These are phyloP conservation scores for Sugiyamaella xylanicola DNA, from an alignment of 1,139 yeast species.

Conservation along the genomic window DNA sequence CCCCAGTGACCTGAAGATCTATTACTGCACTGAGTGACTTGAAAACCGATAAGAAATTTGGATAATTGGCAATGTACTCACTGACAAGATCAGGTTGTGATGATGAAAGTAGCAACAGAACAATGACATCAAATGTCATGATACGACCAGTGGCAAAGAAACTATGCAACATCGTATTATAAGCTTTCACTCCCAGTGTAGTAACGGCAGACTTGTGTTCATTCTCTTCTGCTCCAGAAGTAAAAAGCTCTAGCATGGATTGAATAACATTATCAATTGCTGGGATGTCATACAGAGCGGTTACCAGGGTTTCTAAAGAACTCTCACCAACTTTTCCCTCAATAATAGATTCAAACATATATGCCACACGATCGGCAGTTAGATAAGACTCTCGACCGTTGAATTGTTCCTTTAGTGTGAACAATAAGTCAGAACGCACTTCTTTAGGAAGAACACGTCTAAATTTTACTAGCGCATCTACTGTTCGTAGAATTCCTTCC, in stretches of 20 bases:
- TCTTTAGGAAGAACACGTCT: slow-evolving; percentile 24
- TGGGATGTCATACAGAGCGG: slow-evolving; percentile 29
- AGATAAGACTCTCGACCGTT: slow-evolving; percentile 26
- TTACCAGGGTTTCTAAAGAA: slow-evolving; percentile 28
- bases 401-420: slow-evolving; percentile 26
- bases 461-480: slow-evolving; percentile 28
- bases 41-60: slow-evolving; percentile 25
- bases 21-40: slow-evolving; percentile 26
- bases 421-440: slow-evolving; percentile 22
- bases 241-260: slow-evolving; percentile 10
- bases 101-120: slow-evolving; percentile 29
- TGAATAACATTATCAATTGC: slow-evolving; percentile 25
- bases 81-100: slow-evolving; percentile 29
- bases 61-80: slow-evolving; percentile 29
- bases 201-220: slow-evolving; percentile 12
- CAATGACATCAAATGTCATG: slow-evolving; percentile 30
- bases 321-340: slow-evolving; percentile 28
- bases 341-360: slow-evolving; percentile 27
- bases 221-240: background rate
- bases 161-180: slow-evolving; percentile 29
- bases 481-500: slow-evolving; percentile 25
- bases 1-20: slow-evolving; percentile 17
- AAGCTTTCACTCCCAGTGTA: slow-evolving; percentile 27
- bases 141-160: slow-evolving; percentile 25
- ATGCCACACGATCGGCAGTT: slow-evolving; percentile 29